Evolutionary conservation across 2,329 filamentous ascomycete genomes (phyloP).

Genomic region (Bipolaris victoriae): DNA sequence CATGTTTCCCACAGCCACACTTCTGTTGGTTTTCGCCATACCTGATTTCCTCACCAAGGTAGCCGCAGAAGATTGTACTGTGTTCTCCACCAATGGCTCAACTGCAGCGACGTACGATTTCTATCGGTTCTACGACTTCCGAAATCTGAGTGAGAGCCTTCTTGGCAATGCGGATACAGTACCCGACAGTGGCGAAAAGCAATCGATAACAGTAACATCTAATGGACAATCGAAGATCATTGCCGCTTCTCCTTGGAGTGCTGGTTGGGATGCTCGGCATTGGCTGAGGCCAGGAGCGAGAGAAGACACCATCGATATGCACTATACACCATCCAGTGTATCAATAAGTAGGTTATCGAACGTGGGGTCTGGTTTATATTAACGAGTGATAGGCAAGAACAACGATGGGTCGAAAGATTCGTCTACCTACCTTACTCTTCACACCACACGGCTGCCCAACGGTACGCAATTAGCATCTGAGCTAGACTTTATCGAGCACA

Average conservation of each 20-base stretch:
- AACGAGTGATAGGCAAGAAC: not conserved
- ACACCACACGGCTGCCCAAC: constrained; percentile 9
- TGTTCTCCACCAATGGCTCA: constrained; percentile 18
- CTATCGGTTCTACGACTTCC: constrained; percentile 27
- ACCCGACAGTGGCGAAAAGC: not conserved
- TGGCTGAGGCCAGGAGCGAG: constrained; percentile 6
- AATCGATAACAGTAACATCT: not conserved
- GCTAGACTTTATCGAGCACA: constrained; percentile 17
- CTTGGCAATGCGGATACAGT: not conserved
- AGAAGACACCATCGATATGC: constrained; percentile 8
- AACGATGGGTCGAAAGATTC: not conserved
- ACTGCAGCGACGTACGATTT: constrained; percentile 17
- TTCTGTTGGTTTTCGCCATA: not conserved
- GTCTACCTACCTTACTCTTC: constrained; percentile 10
- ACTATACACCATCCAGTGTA: constrained; percentile 9
- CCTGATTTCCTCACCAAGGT: not conserved
- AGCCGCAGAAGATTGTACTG: constrained; percentile 13
- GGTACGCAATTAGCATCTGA: constrained; percentile 14
- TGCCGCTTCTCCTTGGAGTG: constrained; percentile 11
- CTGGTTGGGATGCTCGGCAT: constrained; percentile 15
- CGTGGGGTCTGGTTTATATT: not conserved
- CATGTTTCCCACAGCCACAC: not conserved
- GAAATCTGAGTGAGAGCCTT: not conserved
- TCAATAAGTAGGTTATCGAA: constrained; percentile 13
- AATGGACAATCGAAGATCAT: constrained; percentile 10